phyloP scores from a whole-genome alignment of 805 yeast species.

The Komagataella populi region DNA sequence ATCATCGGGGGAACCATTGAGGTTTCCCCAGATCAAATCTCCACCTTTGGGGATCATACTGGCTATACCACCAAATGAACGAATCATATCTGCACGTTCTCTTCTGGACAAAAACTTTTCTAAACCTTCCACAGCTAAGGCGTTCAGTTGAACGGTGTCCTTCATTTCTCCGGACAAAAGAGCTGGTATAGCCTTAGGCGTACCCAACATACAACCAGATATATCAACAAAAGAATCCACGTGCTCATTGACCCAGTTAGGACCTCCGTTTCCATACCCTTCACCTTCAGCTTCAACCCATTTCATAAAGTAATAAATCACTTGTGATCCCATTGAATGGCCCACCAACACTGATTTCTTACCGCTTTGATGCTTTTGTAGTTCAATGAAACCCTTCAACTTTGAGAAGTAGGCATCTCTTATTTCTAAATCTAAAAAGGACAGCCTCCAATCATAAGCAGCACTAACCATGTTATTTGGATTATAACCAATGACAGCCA shows the following conservation, averaged over 20 bases:
- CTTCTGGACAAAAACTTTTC: conserved; percentile 86
- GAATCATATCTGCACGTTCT: conserved; percentile 76
- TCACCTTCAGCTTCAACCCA: conserved; percentile 90
- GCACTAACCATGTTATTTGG: conserved; percentile 87
- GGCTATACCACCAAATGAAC: conserved; percentile 89
- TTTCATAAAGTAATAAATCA: conserved; percentile 76
- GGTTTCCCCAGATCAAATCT: conserved; percentile 74
- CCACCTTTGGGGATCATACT: conserved; percentile 98
- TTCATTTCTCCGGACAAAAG: conserved; percentile 95
- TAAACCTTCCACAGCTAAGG: conserved; percentile 84
- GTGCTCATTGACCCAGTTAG: conserved; percentile 74
- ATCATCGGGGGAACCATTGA: conserved; percentile 62
- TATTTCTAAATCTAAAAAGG: conserved; percentile 75
- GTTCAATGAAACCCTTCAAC: conserved; percentile 62
- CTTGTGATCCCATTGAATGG: conserved; percentile 96
- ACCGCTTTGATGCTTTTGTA: conserved; percentile 30
- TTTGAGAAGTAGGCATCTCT: conserved; percentile 80
- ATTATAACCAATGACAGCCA: conserved; percentile 89
- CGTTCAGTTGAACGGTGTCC: conserved; percentile 89
- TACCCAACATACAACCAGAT: conserved; percentile 82
- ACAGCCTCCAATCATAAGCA: conserved; percentile 91
- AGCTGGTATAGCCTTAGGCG: conserved; percentile 90
- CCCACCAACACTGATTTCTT: conserved; percentile 73
- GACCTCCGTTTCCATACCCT: conserved; percentile 84
- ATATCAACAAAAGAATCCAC: conserved; percentile 75